These are phyloP conservation scores for Urostyla sp. DNA, from an alignment of 73 alveolate species.

Conservation along the genomic window DNA sequence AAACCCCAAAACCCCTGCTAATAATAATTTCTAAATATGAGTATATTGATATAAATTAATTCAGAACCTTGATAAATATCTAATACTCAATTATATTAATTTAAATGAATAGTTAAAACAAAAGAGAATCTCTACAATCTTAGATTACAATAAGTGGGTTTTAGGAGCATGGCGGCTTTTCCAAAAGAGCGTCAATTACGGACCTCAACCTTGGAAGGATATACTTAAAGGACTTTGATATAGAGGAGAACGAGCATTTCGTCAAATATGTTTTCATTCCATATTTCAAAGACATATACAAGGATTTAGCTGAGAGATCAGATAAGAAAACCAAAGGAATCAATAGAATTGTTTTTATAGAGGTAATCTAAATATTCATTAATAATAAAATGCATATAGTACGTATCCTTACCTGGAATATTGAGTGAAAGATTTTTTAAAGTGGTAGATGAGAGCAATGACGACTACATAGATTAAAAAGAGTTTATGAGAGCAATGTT, in stretches of 20 bases:
- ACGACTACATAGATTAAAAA: conserved; percentile 69
- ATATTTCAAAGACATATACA: conserved; percentile 75
- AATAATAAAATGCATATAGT: conserved; percentile 1
- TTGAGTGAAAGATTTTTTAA: conserved; percentile 73
- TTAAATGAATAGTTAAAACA: no score
- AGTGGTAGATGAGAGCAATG: conserved; percentile 54
- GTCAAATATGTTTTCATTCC: conserved; percentile 70
- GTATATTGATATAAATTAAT: no score
- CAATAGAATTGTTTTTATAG: conserved; percentile 61
- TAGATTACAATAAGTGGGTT: no score
- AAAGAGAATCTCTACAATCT: no score
- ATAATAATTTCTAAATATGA: no score
- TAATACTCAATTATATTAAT: no score
- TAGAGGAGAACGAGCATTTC: conserved; percentile 56
- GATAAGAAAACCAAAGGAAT: conserved; percentile 67
- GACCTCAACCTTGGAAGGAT: no score
- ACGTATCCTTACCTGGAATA: conserved; percentile 72
- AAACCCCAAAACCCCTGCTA: no score
- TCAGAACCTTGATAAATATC: no score
- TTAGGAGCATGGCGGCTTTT: no score
- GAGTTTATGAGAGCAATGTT: conserved; percentile 70
- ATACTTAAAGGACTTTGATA: conserved; percentile 41
- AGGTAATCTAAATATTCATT: neutral
- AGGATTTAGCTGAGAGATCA: conserved; percentile 69
- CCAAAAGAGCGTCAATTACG: no score